These are phyloP conservation scores for Trichoderma hamatum DNA, from an alignment of 2,329 filamentous ascomycete species.

Conservation along the genomic window DNA sequence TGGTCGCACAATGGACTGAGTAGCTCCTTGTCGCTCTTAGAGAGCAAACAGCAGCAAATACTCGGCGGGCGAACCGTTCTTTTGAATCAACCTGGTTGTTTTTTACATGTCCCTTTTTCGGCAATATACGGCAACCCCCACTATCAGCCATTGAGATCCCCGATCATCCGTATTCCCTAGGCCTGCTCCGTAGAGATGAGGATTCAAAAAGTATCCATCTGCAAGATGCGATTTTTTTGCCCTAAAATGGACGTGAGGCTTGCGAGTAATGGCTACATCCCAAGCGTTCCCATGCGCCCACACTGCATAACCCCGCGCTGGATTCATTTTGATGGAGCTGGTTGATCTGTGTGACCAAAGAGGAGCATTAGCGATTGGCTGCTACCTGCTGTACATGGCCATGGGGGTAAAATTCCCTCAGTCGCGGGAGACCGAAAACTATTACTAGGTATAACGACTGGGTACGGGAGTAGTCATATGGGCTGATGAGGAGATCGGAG, in stretches of 20 bases:
- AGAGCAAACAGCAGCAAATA: background rate
- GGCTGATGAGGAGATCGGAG: background rate
- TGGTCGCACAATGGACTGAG: background rate
- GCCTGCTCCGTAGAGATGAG: background rate
- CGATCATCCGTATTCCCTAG: background rate
- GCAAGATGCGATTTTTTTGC: constrained; percentile 14
- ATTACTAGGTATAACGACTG: background rate
- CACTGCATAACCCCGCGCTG: background rate
- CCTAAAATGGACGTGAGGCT: constrained; percentile 3
- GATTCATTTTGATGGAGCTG: background rate
- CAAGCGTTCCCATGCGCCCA: background rate
- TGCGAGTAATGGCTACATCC: background rate
- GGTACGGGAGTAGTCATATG: background rate
- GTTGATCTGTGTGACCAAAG: background rate
- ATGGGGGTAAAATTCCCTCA: constrained; percentile 4
- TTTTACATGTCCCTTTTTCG: too few species aligned
- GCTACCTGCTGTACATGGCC: background rate
- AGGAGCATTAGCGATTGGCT: background rate
- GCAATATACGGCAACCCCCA: background rate
- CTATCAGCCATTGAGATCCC: background rate
- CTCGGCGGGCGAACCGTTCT: background rate
- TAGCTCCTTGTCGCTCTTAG: background rate
- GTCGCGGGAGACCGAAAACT: background rate
- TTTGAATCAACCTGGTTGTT: background rate
- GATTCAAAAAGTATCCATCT: background rate